Base-by-base conservation (phyloP, 805 yeast genomes). In the Brettanomyces sp. region DNA sequence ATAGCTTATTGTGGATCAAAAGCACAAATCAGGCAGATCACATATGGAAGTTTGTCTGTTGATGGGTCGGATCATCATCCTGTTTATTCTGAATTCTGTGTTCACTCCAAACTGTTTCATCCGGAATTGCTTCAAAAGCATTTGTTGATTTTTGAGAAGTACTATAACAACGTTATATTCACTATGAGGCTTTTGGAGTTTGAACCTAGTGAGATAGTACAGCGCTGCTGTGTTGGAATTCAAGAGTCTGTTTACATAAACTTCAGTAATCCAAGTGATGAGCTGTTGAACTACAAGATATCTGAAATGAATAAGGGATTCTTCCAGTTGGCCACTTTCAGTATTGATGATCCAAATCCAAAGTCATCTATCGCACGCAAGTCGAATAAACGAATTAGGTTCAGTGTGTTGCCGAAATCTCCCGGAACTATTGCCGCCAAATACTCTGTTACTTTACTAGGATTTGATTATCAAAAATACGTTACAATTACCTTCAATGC, bases 31-130 rank as follows among this genome's bases (percentile, higher is more conserved):
- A 49, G 36, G 14, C 58, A 54, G 30, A 30, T 44, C 2, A 23
- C 49, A 1, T 57, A 63, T 25, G 53, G 57, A 30, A 41, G 54
- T 0, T 52, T 62, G 5, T 55, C 55, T 0, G 47, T 63, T 4
- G 42, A 43, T 6, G 56, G 67, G 0, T 76, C 82, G 0, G 85
- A 79, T 52, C 85, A 79, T 55, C 66, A 69, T 44, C 84, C 85
- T 0, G 82, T 79, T 2, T 56, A 58, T 12, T 59, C 73, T 3
- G 68, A 63, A 14, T 69, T 62, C 40, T 51, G 50, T 6, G 39
- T 70, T 3, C 50, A 56, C 0, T 53, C 66, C 1, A 59, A 63
- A 11, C 46, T 70, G 3, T 59, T 74, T 8, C 68, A 79, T 55
- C 56, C 56, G 13, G 62, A 53, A 5, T 58, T 56, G 40, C 60